A percentile compares a stretch with the other conserved stretches of the same genome.
These are phyloP conservation scores for Kwoniella europaea DNA, from an alignment of 768 basidiomycete species.

Conservation along the genomic window DNA sequence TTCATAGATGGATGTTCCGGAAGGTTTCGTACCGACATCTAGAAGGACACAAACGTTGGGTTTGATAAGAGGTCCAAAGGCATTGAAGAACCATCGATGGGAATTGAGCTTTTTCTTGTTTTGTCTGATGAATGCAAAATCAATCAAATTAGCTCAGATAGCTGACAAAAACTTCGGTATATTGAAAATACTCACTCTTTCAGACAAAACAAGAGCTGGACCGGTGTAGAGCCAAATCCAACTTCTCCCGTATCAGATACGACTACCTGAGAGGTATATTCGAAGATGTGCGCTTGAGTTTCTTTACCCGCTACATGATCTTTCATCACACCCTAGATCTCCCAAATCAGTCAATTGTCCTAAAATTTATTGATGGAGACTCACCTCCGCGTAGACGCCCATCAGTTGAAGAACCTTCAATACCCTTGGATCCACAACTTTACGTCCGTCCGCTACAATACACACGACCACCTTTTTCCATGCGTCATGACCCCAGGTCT, in stretches of 20 bases:
- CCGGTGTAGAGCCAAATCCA: conserved; percentile 52
- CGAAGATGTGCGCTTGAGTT: conserved; percentile 67
- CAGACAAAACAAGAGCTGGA: conserved; percentile 71
- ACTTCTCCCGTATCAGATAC: conserved; percentile 82
- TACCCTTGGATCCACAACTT: conserved; percentile 62
- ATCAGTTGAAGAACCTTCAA: conserved; percentile 85
- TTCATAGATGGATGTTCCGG: conserved; percentile 54
- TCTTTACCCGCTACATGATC: conserved; percentile 86
- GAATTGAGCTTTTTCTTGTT: conserved; percentile 57
- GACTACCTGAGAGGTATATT: conserved; percentile 75
- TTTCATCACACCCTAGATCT: conserved; percentile 85
- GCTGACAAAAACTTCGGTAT: no score
- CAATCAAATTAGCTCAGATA: no score
- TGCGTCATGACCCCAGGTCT: conserved; percentile 58
- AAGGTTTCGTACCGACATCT: conserved; percentile 56
- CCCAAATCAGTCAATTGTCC: conserved; percentile 45
- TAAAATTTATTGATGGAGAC: not conserved
- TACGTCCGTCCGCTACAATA: conserved; percentile 59
- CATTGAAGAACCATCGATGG: conserved; percentile 57
- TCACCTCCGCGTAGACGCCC: conserved; percentile 47
- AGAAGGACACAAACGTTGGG: conserved; percentile 57
- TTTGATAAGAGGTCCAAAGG: conserved; percentile 53
- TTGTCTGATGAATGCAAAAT: conserved; percentile 31
- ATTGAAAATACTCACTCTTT: no score
- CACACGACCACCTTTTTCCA: conserved; percentile 61